Evolutionary conservation across 2,329 filamentous ascomycete species (phyloP), one percentile per base, ranked within the genome.

Genomic region (Colletotrichum sp.): DNA sequence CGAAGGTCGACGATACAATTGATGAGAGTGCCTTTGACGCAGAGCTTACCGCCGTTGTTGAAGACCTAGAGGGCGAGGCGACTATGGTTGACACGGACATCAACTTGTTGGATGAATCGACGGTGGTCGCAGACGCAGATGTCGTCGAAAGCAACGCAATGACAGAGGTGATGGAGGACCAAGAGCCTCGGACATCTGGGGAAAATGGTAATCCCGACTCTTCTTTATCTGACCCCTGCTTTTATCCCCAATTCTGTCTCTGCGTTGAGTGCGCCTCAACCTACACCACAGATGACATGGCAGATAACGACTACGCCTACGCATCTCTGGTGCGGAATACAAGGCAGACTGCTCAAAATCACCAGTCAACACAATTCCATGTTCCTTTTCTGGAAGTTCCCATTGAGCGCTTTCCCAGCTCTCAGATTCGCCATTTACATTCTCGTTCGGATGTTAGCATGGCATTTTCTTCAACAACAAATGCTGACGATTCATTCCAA

Each of bases 401-500:
- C 32, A n/a, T 22, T 9, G 18, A 22, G 10, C 8, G 13, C 5
- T 8, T 34, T 39, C 25, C 60, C 16, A 52, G n/a, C 10, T 36
- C 43, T 55, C 39, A 12, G 3, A 52, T 52, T n/a, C 69, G 62
- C 8, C 74, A 77, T 36, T 55, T 74, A 13, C 76, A 67, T 62
- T 69, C 74, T 64, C 75, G 55, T 79, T 78, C 66, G 74, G 75
- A 75, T 65, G 22, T 61, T 18, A 71, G 66, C 74, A 76, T 77
- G 8, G 58, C 76, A 8, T 80, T 79, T 76, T 79, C 78, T 58
- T 75, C 70, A 65, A 77, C 73, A 72, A 36, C 71, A 52, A 71
- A 78, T 58, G 70, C 82, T 83, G 78, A 84, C 79, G 62, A 77
- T 48, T 64, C 66, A 60, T 65, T 66, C 55, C 61, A 75, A 83